phyloP scores from a whole-genome alignment of 2,329 filamentous ascomycete species.

The Colletotrichum sp. region DNA sequence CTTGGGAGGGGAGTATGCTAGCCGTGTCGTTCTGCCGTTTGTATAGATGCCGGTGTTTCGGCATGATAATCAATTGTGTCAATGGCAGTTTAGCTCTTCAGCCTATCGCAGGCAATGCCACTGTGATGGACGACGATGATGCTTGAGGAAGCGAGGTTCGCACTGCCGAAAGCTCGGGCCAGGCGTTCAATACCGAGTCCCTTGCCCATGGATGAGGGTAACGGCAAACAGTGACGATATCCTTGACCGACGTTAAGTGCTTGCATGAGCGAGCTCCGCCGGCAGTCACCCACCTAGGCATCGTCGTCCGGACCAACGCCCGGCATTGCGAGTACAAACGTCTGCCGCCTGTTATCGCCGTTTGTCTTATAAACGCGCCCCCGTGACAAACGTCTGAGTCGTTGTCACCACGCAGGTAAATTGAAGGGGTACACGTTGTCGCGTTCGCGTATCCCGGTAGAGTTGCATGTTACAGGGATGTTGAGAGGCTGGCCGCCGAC shows the following conservation, averaged over 20 bases:
- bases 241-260: background rate
- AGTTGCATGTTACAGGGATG: background rate
- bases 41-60: background rate
- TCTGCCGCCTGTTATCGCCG: background rate
- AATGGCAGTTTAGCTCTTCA: background rate
- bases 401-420: background rate
- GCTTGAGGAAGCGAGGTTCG: background rate
- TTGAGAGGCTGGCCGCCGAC: background rate
- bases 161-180: background rate
- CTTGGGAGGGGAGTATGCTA: constrained; percentile 22
- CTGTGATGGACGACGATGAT: background rate
- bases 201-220: background rate
- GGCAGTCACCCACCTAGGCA: background rate
- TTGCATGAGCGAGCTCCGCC: background rate
- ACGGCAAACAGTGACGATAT: background rate
- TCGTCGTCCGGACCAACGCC: background rate
- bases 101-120: background rate
- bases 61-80: background rate
- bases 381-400: background rate
- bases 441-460: background rate
- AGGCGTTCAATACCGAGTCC: background rate
- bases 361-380: background rate
- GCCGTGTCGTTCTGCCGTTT: constrained; percentile 23
- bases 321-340: background rate
- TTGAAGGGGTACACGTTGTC: background rate